phyloP scores from a whole-genome alignment of 75 land plant genomes.

The Ceratopteris richardii region DNA sequence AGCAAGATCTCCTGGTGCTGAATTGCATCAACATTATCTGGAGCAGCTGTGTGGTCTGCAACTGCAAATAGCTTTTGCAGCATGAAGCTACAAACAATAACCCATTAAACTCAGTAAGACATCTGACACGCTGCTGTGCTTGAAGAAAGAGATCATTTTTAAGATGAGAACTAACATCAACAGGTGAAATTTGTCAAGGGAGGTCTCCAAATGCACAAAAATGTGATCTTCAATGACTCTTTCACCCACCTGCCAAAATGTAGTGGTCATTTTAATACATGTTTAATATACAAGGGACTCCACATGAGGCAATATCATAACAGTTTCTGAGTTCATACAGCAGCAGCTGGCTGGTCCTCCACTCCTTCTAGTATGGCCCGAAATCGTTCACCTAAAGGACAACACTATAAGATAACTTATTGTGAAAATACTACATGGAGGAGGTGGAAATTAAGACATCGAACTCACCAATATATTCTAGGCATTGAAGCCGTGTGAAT shows the following conservation, averaged over 20 bases:
- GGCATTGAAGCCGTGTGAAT: conserved; percentile 65
- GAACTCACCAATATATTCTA: conserved; percentile 75
- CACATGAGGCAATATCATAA: too few relatives aligned
- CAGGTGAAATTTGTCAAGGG: conserved; percentile 81
- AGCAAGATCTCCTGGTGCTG: conserved; percentile 90
- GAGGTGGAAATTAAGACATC: too few relatives aligned
- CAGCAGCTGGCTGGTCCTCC: conserved; percentile 5
- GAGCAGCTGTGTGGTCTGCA: conserved; percentile 73
- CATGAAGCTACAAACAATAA: conserved; percentile 56
- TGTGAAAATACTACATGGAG: too few relatives aligned
- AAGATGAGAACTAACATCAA: conserved; percentile 53
- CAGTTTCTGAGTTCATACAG: conserved; percentile 2
- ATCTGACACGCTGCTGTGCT: neutral
- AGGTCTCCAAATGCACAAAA: conserved; percentile 67
- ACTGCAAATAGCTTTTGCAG: conserved; percentile 95
- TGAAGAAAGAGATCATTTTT: neutral
- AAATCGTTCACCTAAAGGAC: conserved; percentile 53
- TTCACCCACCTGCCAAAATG: conserved; percentile 59
- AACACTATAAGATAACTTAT: too few relatives aligned
- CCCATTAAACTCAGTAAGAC: neutral
- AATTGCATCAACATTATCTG: conserved; percentile 85
- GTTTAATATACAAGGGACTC: too few relatives aligned
- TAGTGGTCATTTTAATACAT: neutral
- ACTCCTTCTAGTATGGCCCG: conserved; percentile 11
- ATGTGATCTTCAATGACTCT: conserved; percentile 59